phyloP scores from a whole-genome alignment of 148 eudicot genomes.

The Persicaria maculosa region DNA sequence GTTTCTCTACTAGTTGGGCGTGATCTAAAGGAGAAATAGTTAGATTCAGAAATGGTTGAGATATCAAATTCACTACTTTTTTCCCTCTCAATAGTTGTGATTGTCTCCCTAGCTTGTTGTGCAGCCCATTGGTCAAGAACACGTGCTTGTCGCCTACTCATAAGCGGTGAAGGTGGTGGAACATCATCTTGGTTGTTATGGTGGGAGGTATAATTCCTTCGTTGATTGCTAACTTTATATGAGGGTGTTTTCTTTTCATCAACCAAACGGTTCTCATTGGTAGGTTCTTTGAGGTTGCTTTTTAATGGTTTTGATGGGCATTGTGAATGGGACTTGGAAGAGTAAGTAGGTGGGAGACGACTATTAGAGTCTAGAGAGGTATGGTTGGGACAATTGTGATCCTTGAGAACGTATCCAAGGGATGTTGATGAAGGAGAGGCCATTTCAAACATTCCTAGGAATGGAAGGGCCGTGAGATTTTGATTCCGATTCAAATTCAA shows the following conservation, averaged over 20 bases:
- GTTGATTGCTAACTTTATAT: slow-evolving; percentile 9
- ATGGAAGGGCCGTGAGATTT: too few relatives aligned
- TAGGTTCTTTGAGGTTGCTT: slow-evolving; percentile 2
- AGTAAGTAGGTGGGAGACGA: background rate
- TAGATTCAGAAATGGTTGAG: background rate
- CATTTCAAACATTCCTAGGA: slow-evolving; percentile 20
- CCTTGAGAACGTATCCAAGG: slow-evolving; percentile 36
- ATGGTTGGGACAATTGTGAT: slow-evolving; percentile 25
- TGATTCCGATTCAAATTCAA: background rate
- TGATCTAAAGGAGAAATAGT: slow-evolving; percentile 3
- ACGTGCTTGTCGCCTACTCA: slow-evolving; percentile 9
- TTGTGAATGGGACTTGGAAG: slow-evolving; percentile 8
- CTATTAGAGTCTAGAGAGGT: background rate
- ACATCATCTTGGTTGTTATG: background rate
- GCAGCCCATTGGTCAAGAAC: slow-evolving; percentile 20
- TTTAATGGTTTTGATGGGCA: slow-evolving; percentile 21
- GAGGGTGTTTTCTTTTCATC: background rate
- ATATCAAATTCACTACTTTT: background rate
- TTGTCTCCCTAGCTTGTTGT: slow-evolving; percentile 18
- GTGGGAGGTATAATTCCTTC: background rate
- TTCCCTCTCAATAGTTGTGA: slow-evolving; percentile 1
- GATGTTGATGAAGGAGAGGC: slow-evolving; percentile 46
- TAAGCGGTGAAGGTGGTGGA: background rate
- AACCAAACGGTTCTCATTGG: background rate
- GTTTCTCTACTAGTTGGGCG: slow-evolving; percentile 13